Evolutionary conservation across 768 basidiomycete species (phyloP).

Genomic region (Lyophyllum shimeji): DNA sequence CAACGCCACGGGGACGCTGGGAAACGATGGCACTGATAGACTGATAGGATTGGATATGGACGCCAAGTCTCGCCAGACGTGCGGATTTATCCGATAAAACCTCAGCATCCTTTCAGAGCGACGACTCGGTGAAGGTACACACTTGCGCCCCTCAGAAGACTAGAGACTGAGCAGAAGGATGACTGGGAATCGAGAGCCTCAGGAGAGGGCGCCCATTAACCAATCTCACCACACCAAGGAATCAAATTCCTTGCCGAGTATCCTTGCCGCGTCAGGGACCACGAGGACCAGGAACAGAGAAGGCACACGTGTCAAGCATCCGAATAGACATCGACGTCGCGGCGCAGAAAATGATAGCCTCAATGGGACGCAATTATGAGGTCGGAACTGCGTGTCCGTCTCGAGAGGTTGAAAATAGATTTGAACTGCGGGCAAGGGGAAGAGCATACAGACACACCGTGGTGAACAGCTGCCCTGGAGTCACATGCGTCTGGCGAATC

Average conservation of each 20-base stretch:
- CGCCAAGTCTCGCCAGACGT: background rate
- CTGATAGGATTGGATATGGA: too few relatives aligned
- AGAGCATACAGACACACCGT: background rate
- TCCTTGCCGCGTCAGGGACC: background rate
- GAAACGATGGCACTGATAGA: background rate
- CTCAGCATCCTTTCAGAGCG: background rate
- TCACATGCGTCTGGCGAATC: background rate
- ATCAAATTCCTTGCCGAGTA: background rate
- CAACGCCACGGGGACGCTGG: slow-evolving; percentile 1
- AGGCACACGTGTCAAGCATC: background rate
- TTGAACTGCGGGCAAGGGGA: too few relatives aligned
- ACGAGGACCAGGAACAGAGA: background rate
- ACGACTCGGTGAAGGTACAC: background rate
- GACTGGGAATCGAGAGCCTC: background rate
- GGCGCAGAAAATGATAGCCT: background rate
- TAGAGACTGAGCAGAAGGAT: background rate
- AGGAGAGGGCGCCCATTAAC: background rate
- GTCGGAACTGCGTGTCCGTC: background rate
- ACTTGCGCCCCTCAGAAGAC: background rate
- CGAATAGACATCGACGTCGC: background rate
- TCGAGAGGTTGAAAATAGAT: background rate
- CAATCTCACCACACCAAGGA: background rate
- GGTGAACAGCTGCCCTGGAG: background rate
- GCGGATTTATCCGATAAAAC: background rate
- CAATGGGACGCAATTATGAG: background rate